Conservation (phyloP, 2,329 filamentous ascomycete species). For the Ambrosiella cleistominuta region DNA sequence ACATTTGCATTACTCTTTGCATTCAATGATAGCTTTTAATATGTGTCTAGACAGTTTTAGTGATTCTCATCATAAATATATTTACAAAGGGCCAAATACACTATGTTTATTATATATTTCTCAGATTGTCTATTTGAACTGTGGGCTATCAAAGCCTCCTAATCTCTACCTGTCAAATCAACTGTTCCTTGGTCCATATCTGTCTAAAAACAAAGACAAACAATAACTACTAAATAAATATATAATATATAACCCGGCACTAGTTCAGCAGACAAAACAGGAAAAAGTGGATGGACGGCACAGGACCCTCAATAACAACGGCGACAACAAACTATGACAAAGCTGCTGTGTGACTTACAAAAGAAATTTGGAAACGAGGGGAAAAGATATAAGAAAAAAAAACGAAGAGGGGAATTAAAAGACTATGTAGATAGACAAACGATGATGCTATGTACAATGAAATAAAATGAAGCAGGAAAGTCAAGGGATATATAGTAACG, state of each 20-base stretch:
- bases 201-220: not conserved
- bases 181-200: not conserved
- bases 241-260: not conserved
- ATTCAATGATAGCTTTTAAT: no score
- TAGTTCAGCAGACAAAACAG: no score
- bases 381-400: not conserved
- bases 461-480: not conserved
- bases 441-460: slow-evolving; percentile 1
- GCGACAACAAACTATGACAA: no score
- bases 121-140: no score
- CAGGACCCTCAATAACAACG: no score
- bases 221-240: not conserved
- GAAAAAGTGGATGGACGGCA: no score
- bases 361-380: not conserved
- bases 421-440: not conserved
- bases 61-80: no score
- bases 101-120: not conserved
- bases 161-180: not conserved
- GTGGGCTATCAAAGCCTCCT: not conserved
- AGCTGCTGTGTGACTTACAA: not conserved
- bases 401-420: not conserved
- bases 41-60: no score
- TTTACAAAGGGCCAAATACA: no score
- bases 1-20: not conserved
- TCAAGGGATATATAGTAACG: not conserved